Conservation (phyloP, 139 green algal species). For the Micractinium sp. region DNA sequence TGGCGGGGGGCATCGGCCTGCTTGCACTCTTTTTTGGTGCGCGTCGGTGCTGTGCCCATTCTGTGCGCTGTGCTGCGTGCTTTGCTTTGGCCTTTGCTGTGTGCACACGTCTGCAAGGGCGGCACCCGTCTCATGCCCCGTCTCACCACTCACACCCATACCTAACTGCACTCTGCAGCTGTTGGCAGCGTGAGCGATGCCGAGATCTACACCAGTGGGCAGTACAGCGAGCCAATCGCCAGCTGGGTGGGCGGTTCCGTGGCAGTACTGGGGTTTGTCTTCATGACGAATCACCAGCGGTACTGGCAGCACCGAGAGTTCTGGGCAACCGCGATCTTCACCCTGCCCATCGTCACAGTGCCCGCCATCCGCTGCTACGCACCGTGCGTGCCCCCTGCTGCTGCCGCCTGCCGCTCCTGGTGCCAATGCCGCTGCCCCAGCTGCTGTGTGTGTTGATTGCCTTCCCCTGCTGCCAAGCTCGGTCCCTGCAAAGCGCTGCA, state of each 20-base stretch:
- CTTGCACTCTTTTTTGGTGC: neutral
- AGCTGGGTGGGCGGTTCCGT: conserved; percentile 1
- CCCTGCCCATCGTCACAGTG: conserved; percentile 30
- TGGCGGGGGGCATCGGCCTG: conserved; percentile 25
- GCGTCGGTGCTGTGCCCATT: neutral
- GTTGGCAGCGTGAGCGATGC: neutral
- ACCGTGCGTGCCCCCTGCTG: neutral
- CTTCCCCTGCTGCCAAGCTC: no score
- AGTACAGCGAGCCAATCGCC: neutral
- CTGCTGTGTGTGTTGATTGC: no score
- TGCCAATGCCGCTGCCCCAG: neutral
- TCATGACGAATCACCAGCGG: conserved; percentile 21
- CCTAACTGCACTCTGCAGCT: neutral
- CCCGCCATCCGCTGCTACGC: conserved; percentile 4
- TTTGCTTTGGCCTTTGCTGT: neutral
- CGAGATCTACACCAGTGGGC: neutral
- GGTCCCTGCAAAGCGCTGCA: no score
- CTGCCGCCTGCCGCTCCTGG: neutral
- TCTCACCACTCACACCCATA: neutral
- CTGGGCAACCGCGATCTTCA: conserved; percentile 13
- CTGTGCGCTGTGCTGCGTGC: neutral
- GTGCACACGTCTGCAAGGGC: no score
- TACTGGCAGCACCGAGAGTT: conserved; percentile 14
- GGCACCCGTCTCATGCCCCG: no score
- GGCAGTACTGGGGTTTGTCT: neutral